Evolutionary conservation across 169 alveolate species (phyloP), one percentile per base, ranked within the genome.

Genomic region (Besnoitia besnoiti): DNA sequence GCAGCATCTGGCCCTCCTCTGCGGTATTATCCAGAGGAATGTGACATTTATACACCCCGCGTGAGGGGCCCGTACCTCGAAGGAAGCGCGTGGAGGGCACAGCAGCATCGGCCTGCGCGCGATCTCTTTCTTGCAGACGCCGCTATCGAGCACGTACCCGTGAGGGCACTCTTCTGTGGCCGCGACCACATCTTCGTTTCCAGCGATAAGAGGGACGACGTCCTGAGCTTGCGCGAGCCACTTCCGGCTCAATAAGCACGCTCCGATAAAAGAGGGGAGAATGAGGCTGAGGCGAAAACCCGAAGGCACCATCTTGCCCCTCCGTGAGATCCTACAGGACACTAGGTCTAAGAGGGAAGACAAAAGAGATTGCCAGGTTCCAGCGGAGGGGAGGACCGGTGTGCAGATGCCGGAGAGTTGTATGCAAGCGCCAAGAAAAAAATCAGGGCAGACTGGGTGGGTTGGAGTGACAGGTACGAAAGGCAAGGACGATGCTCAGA

Each of bases 21-120:
- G n/a, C n/a, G n/a, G n/a, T n/a, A n/a, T n/a, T n/a, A n/a, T n/a
- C n/a, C n/a, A n/a, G n/a, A n/a, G n/a, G n/a, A n/a, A n/a, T n/a
- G n/a, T n/a, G n/a, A n/a, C n/a, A n/a, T n/a, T n/a, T n/a, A n/a
- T n/a, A n/a, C n/a, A n/a, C n/a, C n/a, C n/a, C n/a, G n/a, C n/a
- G n/a, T 51, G 67, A 16, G 67, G 67, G 24, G 46, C 12, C 50
- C 88, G 75, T n/a, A 76, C 93, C 77, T 89, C 89, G 55, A 76
- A 49, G n/a, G 93, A 47, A 0, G 93, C 88, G 21, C 84, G 84
- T 19, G 88, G 93, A 27, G 93, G 93, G 37, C 93, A 89, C 46
- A 85, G 89, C 51, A 37, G n/a, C 55, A 89, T 27, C 37, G 89
- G 62, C 55, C 73, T 89, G n/a, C 93, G n/a, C 0, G 47, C 80